Conservation (phyloP, 495 filamentous ascomycete genomes). For the Trichoderma parareesei region DNA sequence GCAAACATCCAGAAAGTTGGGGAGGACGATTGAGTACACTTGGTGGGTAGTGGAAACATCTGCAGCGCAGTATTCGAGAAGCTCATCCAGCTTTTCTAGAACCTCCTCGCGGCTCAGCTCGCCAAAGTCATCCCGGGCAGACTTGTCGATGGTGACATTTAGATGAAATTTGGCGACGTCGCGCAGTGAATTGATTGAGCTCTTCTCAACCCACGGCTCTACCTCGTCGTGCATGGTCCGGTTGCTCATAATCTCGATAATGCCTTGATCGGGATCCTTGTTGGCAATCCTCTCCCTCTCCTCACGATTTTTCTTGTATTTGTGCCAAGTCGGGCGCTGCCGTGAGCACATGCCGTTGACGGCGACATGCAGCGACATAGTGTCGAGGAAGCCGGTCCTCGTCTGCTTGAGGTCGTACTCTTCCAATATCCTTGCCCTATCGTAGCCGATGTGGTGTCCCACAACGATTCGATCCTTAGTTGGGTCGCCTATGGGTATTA, state of each 20-base stretch:
- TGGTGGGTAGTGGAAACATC: conserved; percentile 89
- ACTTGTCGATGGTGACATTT: conserved; percentile 85
- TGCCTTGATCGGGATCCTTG: conserved; percentile 60
- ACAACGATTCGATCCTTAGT: conserved; percentile 64
- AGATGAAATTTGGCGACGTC: conserved; percentile 98
- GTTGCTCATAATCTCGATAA: conserved; percentile 61
- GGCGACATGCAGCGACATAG: conserved; percentile 96
- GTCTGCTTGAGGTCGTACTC: conserved; percentile 82
- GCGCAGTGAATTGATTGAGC: conserved; percentile 87
- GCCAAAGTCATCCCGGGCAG: conserved; percentile 77
- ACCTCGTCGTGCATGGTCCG: conserved; percentile 66
- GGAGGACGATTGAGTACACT: conserved; percentile 87
- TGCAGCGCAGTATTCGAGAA: conserved; percentile 91
- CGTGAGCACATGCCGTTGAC: conserved; percentile 99
- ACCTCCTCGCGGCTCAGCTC: conserved; percentile 67
- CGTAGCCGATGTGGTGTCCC: conserved; percentile 95
- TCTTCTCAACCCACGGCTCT: conserved; percentile 89
- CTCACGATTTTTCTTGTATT: conserved; percentile 82
- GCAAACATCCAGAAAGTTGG: conserved; percentile 76
- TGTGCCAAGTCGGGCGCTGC: conserved; percentile 94
- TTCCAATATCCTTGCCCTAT: conserved; percentile 78
- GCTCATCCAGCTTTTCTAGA: conserved; percentile 59
- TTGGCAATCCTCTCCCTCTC: conserved; percentile 70
- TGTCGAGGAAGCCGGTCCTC: conserved; percentile 85
- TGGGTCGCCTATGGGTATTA: conserved; percentile 79